Evolutionary conservation across 2,329 filamentous ascomycete genomes (phyloP).

Genomic region (Nakataea oryzae): DNA sequence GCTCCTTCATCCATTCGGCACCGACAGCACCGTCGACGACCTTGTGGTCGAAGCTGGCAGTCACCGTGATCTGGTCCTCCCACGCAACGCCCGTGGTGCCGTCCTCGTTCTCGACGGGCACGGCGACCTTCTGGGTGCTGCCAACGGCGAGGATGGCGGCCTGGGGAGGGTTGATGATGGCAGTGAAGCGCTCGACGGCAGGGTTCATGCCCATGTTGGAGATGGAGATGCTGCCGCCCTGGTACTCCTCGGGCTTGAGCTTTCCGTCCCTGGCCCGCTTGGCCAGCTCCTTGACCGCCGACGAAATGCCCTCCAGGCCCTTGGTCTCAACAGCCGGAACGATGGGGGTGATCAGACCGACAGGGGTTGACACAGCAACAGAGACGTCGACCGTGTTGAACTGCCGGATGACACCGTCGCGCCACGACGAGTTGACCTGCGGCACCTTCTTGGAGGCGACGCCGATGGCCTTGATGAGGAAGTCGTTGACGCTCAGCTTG

Average conservation of each 20-base stretch:
- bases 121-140: conserved; percentile 87
- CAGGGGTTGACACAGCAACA: conserved; percentile 87
- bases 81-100: conserved; percentile 67
- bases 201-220: conserved; percentile 99
- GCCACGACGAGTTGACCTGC: conserved; percentile 92
- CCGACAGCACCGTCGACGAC: conserved; percentile 94
- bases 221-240: conserved; percentile 97
- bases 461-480: conserved; percentile 93
- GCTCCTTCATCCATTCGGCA: conserved; percentile 89
- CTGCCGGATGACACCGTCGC: conserved; percentile 81
- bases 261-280: conserved; percentile 95
- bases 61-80: conserved; percentile 96
- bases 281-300: conserved; percentile 88
- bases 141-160: conserved; percentile 91
- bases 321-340: conserved; percentile 81
- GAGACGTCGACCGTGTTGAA: conserved; percentile 90
- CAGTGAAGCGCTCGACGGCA: conserved; percentile 92
- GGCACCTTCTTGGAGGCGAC: conserved; percentile 89
- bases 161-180: conserved; percentile 98
- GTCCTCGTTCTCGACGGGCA: conserved; percentile 77
- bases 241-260: conserved; percentile 99
- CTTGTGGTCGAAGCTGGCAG: conserved; percentile 97
- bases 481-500: conserved; percentile 99
- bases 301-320: conserved; percentile 80
- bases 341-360: conserved; percentile 93